Conservation (phyloP, 805 yeast species). For the Yarrowia sp. region DNA sequence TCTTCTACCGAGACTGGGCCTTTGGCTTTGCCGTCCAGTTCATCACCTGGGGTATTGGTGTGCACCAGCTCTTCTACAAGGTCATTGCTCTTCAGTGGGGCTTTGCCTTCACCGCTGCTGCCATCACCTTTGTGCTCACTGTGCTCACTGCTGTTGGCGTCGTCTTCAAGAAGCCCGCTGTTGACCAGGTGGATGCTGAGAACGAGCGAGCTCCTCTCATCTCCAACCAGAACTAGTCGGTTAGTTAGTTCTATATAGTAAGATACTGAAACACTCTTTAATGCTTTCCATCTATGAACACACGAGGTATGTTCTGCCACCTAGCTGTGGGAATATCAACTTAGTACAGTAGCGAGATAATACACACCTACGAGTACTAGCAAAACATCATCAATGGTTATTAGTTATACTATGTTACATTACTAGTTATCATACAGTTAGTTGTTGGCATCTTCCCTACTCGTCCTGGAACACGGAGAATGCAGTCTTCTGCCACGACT, state of each 20-base stretch:
- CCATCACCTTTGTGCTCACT: constrained; percentile 51
- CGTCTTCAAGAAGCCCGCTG: neutral
- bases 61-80: constrained; percentile 66
- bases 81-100: constrained; percentile 81
- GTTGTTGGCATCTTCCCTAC: neutral
- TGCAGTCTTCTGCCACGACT: constrained; percentile 10
- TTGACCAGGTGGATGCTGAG: constrained; percentile 10
- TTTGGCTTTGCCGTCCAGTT: constrained; percentile 58
- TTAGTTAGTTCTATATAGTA: neutral
- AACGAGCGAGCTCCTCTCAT: constrained; percentile 24
- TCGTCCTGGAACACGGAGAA: constrained; percentile 19
- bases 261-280: neutral
- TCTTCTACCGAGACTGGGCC: constrained; percentile 66
- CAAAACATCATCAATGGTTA: too few species aligned
- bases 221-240: neutral
- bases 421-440: constrained; percentile 4
- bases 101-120: constrained; percentile 68
- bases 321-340: too few species aligned
- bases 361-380: neutral
- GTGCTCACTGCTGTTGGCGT: constrained; percentile 41
- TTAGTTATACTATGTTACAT: constrained; percentile 1
- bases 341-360: too few species aligned
- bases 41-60: constrained; percentile 61
- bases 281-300: too few species aligned
- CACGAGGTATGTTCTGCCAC: too few species aligned